Conservation (phyloP, 1,139 yeast species). For the Ogataea hybrid region DNA sequence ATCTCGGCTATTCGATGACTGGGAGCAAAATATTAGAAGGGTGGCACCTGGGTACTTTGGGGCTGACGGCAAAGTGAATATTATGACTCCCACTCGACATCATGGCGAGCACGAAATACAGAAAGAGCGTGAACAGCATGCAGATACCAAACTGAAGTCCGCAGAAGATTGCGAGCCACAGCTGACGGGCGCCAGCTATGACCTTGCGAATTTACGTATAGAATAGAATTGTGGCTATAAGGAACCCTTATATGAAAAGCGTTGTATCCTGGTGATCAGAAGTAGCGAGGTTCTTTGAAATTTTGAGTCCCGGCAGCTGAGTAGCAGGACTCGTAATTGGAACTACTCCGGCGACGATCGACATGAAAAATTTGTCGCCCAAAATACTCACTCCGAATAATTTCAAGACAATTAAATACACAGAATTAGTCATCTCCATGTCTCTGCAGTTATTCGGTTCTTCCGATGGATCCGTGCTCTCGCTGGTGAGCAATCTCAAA, state of each 20-base stretch:
- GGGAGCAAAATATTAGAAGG: constrained; percentile 23
- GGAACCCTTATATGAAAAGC: too few species aligned
- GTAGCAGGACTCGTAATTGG: background rate
- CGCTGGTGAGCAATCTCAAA: constrained; percentile 58
- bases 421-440: constrained; percentile 17
- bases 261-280: too few species aligned
- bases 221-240: background rate
- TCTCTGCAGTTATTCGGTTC: constrained; percentile 41
- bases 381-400: background rate
- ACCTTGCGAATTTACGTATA: constrained; percentile 9
- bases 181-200: constrained; percentile 3
- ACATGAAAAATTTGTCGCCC: constrained; percentile 8
- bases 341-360: constrained; percentile 5
- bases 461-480: constrained; percentile 38
- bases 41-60: constrained; percentile 29
- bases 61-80: constrained; percentile 19
- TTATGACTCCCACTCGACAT: constrained; percentile 27
- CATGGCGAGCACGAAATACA: background rate
- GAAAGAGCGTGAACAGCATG: background rate
- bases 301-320: too few species aligned
- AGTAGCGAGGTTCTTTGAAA: too few species aligned
- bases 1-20: constrained; percentile 13
- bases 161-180: background rate
- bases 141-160: background rate
- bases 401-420: background rate